Percentiles rank a stretch among this genome's conserved stretches.
phyloP scores from a whole-genome alignment of 1,139 yeast genomes.

The Hemisphaericaspora lyxosophila region DNA sequence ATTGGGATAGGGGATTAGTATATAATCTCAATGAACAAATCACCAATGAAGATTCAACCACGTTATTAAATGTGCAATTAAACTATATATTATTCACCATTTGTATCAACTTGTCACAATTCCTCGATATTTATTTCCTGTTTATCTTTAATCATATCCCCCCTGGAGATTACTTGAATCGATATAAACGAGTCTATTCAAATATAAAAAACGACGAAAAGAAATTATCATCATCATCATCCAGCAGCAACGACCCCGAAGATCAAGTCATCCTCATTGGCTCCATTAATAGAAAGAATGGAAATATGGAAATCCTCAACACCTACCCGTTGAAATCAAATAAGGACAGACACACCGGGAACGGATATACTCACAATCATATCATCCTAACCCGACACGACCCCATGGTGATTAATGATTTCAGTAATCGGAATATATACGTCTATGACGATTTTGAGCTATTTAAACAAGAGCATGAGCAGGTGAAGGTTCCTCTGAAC shows the following conservation, averaged over 20 bases:
- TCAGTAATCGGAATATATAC: slow-evolving; percentile 9
- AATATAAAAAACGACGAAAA: slow-evolving; percentile 13
- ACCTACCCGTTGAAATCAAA: slow-evolving; percentile 14
- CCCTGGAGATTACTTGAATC: slow-evolving; percentile 10
- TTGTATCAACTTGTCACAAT: slow-evolving; percentile 27
- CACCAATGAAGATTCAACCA: slow-evolving; percentile 19
- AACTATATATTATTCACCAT: slow-evolving; percentile 37
- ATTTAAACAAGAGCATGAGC: slow-evolving; percentile 7
- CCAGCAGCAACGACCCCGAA: background rate
- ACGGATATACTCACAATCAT: slow-evolving; percentile 2
- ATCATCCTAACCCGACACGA: slow-evolving; percentile 9
- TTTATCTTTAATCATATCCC: slow-evolving; percentile 13
- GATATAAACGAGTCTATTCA: slow-evolving; percentile 12
- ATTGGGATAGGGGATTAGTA: slow-evolving; percentile 17
- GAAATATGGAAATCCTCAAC: slow-evolving; percentile 25
- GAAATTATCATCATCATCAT: background rate
- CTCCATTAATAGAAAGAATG: slow-evolving; percentile 34
- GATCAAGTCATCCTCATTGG: slow-evolving; percentile 22
- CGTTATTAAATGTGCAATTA: slow-evolving; percentile 34
- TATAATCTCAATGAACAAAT: slow-evolving; percentile 23
- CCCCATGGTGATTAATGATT: slow-evolving; percentile 1
- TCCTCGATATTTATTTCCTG: slow-evolving; percentile 19
- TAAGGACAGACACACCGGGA: slow-evolving; percentile 11
- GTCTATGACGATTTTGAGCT: slow-evolving; percentile 16
- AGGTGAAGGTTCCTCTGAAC: slow-evolving; percentile 10